phyloP scores from a whole-genome alignment of 2,329 filamentous ascomycete genomes.

The Diplodia intermedia region DNA sequence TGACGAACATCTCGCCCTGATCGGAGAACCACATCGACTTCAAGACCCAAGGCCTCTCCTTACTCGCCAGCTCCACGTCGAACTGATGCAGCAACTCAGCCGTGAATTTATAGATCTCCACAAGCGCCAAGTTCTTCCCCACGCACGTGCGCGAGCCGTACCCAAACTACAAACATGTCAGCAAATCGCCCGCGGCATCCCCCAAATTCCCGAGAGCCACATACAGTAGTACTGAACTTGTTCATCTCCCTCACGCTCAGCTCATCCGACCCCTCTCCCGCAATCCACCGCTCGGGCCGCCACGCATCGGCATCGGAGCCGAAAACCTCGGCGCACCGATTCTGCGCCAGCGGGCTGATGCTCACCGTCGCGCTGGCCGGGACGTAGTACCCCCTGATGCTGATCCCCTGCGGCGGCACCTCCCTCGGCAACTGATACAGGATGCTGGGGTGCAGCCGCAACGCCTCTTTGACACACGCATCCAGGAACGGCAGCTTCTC shows the following conservation, averaged over 20 bases:
- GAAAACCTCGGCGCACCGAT: conserved; percentile 52
- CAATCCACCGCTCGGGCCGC: conserved; percentile 52
- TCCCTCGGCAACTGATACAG: conserved; percentile 45
- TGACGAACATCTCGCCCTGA: conserved; percentile 19
- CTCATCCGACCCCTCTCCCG: neutral
- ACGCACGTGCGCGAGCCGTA: conserved; percentile 49
- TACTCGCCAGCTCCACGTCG: conserved; percentile 9
- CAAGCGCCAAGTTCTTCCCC: conserved; percentile 46
- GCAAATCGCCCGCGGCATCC: too few relatives aligned
- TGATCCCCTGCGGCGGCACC: conserved; percentile 47
- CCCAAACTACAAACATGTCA: conserved; percentile 40
- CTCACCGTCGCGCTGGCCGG: conserved; percentile 44
- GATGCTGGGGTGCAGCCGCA: conserved; percentile 62
- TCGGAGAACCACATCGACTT: conserved; percentile 14
- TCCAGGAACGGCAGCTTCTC: conserved; percentile 61
- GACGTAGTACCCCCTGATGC: conserved; percentile 45
- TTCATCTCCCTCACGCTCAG: neutral
- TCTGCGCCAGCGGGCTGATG: conserved; percentile 45
- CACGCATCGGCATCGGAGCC: conserved; percentile 55
- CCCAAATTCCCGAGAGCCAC: too few relatives aligned
- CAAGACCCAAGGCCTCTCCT: conserved; percentile 4
- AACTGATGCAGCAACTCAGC: conserved; percentile 36
- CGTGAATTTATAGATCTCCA: conserved; percentile 47
- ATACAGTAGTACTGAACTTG: conserved; percentile 9
- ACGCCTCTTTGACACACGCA: conserved; percentile 61